Evolutionary conservation across 2,329 filamentous ascomycete species (phyloP), one percentile per base, ranked within the genome.

Genomic region (Verticillium dahliae): DNA sequence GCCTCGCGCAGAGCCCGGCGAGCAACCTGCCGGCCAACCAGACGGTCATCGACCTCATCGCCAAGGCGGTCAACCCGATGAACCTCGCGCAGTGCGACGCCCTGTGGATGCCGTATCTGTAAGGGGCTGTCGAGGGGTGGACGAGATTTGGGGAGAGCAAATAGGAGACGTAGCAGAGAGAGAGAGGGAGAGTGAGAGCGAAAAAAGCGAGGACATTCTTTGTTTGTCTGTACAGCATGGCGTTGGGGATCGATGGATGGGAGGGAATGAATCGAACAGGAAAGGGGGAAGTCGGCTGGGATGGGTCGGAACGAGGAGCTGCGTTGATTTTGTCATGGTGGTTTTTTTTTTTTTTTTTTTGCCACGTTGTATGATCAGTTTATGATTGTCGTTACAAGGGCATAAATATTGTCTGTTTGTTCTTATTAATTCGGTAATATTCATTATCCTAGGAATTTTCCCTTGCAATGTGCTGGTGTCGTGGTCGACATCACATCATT

Each of bases 71-170:
- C 15, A 96, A 97, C 76, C 95, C 95, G 1, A 87, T 91, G 78
- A 92, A 95, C 73, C 75, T 99, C 75, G 89, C 90, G 55, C 85
- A 91, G 75, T 93, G 90, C 70, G 95, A 99, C 80, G 88, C 93
- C 62, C 78, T 99, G 69, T 99, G 95, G 92, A 98, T 98, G 94
- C 89, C 92, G 31, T 99, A 96, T 79, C 79, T 98, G 71, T 98
- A 81, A 76, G 63, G 38, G 56, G 58, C 31, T 27, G 15, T 22
- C 33, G 56, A 41, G 27, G 27, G 27, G 27, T 31, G 27, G 27
- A 31, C 5, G 27, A 31, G 27, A 31, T 31, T 31, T 31, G 27
- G 27, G 27, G 27, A 31, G 14, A 41, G 54, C 54, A 10, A 31
- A 9, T 22, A 37, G 15, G 34, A 22, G 31, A 31, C 27, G 5